These are phyloP conservation scores for Penicillium cinerascens DNA, from an alignment of 495 filamentous ascomycete species.

Conservation along the genomic window DNA sequence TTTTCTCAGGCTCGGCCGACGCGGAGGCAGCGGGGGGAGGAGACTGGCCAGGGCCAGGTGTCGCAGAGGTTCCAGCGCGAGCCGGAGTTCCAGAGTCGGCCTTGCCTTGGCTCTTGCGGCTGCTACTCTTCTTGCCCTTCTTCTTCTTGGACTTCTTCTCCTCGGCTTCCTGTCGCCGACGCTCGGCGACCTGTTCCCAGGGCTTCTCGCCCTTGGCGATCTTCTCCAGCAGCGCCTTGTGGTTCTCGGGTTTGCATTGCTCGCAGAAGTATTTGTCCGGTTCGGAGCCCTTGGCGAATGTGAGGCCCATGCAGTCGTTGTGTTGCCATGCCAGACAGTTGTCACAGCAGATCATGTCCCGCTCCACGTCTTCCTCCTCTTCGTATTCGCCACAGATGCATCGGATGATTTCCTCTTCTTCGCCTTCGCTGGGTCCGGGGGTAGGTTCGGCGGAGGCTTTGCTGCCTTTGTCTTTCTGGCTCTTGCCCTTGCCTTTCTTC, in stretches of 20 bases:
- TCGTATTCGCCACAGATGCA: slow-evolving; percentile 89
- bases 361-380: slow-evolving; percentile 75
- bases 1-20: slow-evolving; percentile 33
- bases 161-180: slow-evolving; percentile 48
- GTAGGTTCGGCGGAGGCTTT: slow-evolving; percentile 48
- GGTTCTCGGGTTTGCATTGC: slow-evolving; percentile 77
- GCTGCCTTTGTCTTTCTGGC: slow-evolving; percentile 48
- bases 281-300: slow-evolving; percentile 68
- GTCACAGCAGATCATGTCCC: slow-evolving; percentile 89
- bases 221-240: slow-evolving; percentile 68
- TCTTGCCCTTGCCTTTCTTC: slow-evolving; percentile 62
- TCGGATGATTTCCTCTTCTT: slow-evolving; percentile 72
- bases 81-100: slow-evolving; percentile 33
- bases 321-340: slow-evolving; percentile 92
- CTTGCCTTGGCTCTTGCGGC: slow-evolving; percentile 38
- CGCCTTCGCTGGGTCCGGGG: slow-evolving; percentile 58
- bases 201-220: slow-evolving; percentile 76
- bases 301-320: slow-evolving; percentile 88
- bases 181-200: slow-evolving; percentile 67
- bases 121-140: slow-evolving; percentile 46
- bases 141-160: slow-evolving; percentile 48
- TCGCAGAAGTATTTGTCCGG: slow-evolving; percentile 88
- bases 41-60: slow-evolving; percentile 25
- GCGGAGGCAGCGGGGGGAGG: slow-evolving; percentile 18
- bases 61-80: slow-evolving; percentile 28